Base-by-base conservation (phyloP, 345 rosid species). In the Euclidium syriacum region DNA sequence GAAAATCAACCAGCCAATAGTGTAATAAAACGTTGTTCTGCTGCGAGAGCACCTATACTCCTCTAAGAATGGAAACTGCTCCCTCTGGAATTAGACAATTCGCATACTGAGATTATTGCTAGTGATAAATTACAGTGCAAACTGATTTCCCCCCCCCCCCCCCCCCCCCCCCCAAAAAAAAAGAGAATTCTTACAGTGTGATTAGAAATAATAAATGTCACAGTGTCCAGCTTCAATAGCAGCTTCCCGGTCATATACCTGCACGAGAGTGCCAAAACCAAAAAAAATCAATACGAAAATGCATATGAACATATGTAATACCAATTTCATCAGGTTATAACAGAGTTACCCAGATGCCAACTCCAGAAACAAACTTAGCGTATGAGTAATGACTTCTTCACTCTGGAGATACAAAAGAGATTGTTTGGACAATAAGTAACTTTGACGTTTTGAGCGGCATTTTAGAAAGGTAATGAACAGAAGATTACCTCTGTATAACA, bases 181-280 rank as follows among this genome's bases (percentile, higher is more conserved):
- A 76, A 65, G 38, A 52, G 27, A 23, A 25, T 57, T 10, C 15
- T 33, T 86, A 95, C 99, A 51, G 99, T 86, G 71, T 95, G 98
- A 76, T 95, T 95, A 64, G 95, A 86, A 41, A 95, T 81, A 51
- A 95, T 88, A 73, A 90, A 95, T 74, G 87, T 88, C 68, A 90
- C 77, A 18, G 96, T 77, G 47, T 95, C 98, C 83, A 90, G 72
- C 83, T 88, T 90, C 74, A 90, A 76, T 70, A 95, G 99, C 71
- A 95, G 77, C 78, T 90, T 95, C 55, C 99, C 99, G 50, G 96
- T 88, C 99, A 95, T 95, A 74, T 86, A 95, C 55, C 99, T 95
- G 87, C 58, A 40, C 3, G 44, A 60, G 63, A 47, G 55, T 44
- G n/a, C 33, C 63, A n/a, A 23, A 11, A 19, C 36, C 25, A 63